Base-by-base conservation (phyloP, 441 rosid species). In the Cnidoscolus chayamansa region DNA sequence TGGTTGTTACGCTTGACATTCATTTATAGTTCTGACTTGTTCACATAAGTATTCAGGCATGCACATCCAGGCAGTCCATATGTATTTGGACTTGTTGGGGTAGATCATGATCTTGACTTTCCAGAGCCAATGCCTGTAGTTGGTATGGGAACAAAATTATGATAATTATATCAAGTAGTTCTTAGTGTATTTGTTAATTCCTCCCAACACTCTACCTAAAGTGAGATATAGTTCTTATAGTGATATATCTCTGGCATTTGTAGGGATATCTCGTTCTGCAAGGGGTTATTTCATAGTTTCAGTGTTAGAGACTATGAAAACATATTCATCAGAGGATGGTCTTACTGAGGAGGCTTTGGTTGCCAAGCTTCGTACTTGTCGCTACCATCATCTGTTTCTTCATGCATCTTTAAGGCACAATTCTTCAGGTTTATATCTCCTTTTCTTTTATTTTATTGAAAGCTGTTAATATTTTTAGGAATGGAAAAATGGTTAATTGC, bases 41-140 rank as follows among this genome's bases (percentile, higher is more conserved):
- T 70, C 57, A 72, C 80, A 71, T 80, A 77, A 60, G 68, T 74
- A 73, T 85, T 58, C 82, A 96, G 99, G 94, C 99, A 96, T 88
- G 97, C 99, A 73, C 98, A 90, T 89, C 98, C 99, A 49, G 99
- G 99, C 71, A 96, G 91, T 86, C 99, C 99, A 61, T 96, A 93
- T 78, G 97, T 96, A 32, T 93, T 88, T 89, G 99, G 99, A 73
- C 99, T 90, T 68, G 99, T 88, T 76, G 99, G 91, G 75, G 84
- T 85, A 75, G 99, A 93, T 81, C 99, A 96, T 47, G 98, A 96
- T 86, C 91, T 96, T 78, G 99, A 96, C 69, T 96, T 96, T 82
- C 99, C 99, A 40, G 97, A 96, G 73, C 98, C 98, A 71, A 91
- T 96, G 97, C 99, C 97, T 59, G 94, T 96, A 43, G 85, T 91